phyloP scores from a whole-genome alignment of 140 eudicot species.

The Senecio squalidus region DNA sequence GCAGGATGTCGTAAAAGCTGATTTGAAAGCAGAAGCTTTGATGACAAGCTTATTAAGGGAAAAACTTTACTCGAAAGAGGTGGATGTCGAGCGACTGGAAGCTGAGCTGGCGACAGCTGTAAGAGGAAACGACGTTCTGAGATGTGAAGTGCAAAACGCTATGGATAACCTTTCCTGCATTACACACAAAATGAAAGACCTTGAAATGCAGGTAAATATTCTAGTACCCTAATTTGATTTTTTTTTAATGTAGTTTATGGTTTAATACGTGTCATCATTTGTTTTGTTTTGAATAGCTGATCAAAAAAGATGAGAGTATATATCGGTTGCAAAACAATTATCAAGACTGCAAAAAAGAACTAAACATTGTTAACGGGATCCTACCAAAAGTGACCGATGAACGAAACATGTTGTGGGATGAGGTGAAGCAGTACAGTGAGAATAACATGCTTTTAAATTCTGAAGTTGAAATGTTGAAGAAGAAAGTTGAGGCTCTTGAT shows the following conservation, averaged over 20 bases:
- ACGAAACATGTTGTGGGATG: slow-evolving; percentile 89
- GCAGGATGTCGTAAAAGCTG: slow-evolving; percentile 52
- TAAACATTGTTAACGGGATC: slow-evolving; percentile 56
- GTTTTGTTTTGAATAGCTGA: slow-evolving; percentile 35
- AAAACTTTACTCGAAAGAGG: slow-evolving; percentile 63
- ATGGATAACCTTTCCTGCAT: slow-evolving; percentile 65
- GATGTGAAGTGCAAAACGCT: slow-evolving; percentile 83
- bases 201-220: slow-evolving; percentile 71
- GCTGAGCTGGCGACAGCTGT: slow-evolving; percentile 92
- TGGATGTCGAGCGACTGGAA: slow-evolving; percentile 73
- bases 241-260: neutral
- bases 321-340: slow-evolving; percentile 59
- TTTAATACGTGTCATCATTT: neutral
- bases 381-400: slow-evolving; percentile 79
- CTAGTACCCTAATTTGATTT: neutral
- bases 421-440: slow-evolving; percentile 72
- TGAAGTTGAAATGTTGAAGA: slow-evolving; percentile 62
- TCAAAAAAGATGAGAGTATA: slow-evolving; percentile 72
- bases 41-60: slow-evolving; percentile 75
- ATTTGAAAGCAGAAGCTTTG: slow-evolving; percentile 75
- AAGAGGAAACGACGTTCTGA: slow-evolving; percentile 69
- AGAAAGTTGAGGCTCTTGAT: slow-evolving; percentile 72
- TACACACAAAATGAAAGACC: slow-evolving; percentile 86
- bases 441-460: slow-evolving; percentile 67
- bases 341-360: slow-evolving; percentile 75